Percentiles rank a stretch among this genome's conserved stretches.
Conservation (phyloP, 2,329 filamentous ascomycete species). For the Aspergillus pseudoviridinutans region DNA sequence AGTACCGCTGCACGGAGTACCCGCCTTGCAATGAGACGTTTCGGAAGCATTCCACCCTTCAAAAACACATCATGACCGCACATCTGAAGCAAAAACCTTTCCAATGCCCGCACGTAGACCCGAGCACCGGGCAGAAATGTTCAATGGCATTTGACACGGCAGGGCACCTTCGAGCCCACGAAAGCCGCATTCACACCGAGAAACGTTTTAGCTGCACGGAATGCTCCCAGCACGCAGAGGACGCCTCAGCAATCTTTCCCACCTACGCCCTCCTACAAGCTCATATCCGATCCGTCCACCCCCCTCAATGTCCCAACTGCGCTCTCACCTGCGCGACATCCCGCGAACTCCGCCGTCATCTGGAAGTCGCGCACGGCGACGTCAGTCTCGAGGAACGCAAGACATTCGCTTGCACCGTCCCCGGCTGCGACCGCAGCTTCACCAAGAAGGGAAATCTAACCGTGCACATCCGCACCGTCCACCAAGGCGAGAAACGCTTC, state of each 20-base stretch:
- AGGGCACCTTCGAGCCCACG: constrained; percentile 67
- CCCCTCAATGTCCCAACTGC: constrained; percentile 70
- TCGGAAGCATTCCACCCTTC: constrained; percentile 79
- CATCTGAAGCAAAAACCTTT: constrained; percentile 72
- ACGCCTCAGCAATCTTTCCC: constrained; percentile 59
- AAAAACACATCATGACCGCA: constrained; percentile 73
- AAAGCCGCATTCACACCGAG: constrained; percentile 65
- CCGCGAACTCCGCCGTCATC: constrained; percentile 68
- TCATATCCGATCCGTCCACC: constrained; percentile 71
- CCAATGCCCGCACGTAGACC: constrained; percentile 60
- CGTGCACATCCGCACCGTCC: constrained; percentile 71
- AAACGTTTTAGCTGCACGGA: constrained; percentile 72
- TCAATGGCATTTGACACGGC: constrained; percentile 68
- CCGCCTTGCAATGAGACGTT: constrained; percentile 72
- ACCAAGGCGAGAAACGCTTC: constrained; percentile 69
- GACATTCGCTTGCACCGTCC: constrained; percentile 62
- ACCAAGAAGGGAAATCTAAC: constrained; percentile 80
- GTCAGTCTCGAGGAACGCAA: constrained; percentile 58
- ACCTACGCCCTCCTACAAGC: constrained; percentile 67
- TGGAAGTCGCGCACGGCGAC: constrained; percentile 71
- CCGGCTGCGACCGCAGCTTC: constrained; percentile 70
- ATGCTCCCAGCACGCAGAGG: constrained; percentile 51
- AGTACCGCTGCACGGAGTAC: constrained; percentile 68
- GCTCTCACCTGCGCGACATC: constrained; percentile 63
- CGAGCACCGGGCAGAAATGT: constrained; percentile 55